These are phyloP conservation scores for Coemansia javaensis DNA, from an alignment of 192 early-diverging fungal genomes.

Conservation along the genomic window DNA sequence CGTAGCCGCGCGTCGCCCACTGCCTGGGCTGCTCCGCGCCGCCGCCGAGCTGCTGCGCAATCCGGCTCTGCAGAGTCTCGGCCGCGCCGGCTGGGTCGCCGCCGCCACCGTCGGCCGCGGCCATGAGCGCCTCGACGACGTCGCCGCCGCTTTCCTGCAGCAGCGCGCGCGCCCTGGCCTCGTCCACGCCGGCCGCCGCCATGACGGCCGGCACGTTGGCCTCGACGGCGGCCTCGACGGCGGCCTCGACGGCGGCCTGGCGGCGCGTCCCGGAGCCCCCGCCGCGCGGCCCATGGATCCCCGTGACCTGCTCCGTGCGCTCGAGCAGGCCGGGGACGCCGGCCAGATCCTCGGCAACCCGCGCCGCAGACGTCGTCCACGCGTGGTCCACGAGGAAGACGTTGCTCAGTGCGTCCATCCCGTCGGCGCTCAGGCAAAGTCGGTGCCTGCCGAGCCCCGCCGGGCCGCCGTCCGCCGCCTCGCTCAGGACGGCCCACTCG, in stretches of 20 bases:
- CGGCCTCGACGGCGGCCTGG: no score
- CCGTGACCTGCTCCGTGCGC: slow-evolving; percentile 60
- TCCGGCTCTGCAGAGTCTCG: slow-evolving; percentile 20
- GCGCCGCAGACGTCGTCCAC: slow-evolving; percentile 64
- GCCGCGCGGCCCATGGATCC: slow-evolving; percentile 44
- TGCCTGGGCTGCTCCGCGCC: slow-evolving; percentile 4
- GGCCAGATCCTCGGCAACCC: slow-evolving; percentile 51
- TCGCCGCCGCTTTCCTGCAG: slow-evolving; percentile 53
- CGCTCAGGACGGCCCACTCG: slow-evolving; percentile 26
- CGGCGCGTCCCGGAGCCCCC: slow-evolving; percentile 13
- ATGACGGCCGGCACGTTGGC: slow-evolving; percentile 55
- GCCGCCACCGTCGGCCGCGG: slow-evolving; percentile 4
- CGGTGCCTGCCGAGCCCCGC: slow-evolving; percentile 11
- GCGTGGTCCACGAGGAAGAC: slow-evolving; percentile 69
- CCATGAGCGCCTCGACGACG: slow-evolving; percentile 59
- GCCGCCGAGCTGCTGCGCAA: slow-evolving; percentile 30
- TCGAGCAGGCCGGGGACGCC: slow-evolving; percentile 56
- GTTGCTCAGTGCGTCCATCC: slow-evolving; percentile 41
- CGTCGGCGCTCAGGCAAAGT: slow-evolving; percentile 20
- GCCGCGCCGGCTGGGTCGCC: slow-evolving; percentile 1
- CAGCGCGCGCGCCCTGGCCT: slow-evolving; percentile 54
- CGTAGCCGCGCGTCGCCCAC: slow-evolving; percentile 39
- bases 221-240: slow-evolving; percentile 12
- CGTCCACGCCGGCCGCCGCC: slow-evolving; percentile 54
- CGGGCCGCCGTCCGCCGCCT: neutral